phyloP scores from a whole-genome alignment of 208 protist genomes.

The Crithidia expoeki region DNA sequence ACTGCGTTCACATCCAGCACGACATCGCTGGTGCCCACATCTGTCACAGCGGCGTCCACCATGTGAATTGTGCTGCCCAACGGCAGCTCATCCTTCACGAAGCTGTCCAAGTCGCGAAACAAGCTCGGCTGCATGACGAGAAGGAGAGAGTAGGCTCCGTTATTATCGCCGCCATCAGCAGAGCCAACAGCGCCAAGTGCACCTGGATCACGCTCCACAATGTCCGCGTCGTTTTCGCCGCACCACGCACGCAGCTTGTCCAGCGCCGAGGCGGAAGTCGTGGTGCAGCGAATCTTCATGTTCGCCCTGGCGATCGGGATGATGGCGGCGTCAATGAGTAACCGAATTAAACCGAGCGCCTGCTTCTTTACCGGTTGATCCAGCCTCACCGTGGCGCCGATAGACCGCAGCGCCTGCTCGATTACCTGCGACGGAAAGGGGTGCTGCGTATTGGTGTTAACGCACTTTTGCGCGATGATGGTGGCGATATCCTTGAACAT shows the following conservation, averaged over 20 bases:
- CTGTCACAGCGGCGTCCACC: slow-evolving; percentile 77
- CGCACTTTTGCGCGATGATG: slow-evolving; percentile 96
- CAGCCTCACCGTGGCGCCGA: slow-evolving; percentile 93
- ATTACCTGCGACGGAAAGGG: slow-evolving; percentile 92
- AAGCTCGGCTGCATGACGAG: slow-evolving; percentile 73
- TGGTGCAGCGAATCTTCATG: slow-evolving; percentile 92
- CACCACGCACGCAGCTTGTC: slow-evolving; percentile 67
- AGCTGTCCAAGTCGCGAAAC: slow-evolving; percentile 73
- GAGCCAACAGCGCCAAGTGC: neutral
- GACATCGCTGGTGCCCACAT: slow-evolving; percentile 35
- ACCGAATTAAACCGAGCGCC: slow-evolving; percentile 93
- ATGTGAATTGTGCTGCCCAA: slow-evolving; percentile 69
- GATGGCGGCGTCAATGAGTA: slow-evolving; percentile 78
- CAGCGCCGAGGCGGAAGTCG: slow-evolving; percentile 45
- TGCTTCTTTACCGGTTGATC: slow-evolving; percentile 94
- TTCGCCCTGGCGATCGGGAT: slow-evolving; percentile 94
- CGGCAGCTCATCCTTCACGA: slow-evolving; percentile 73
- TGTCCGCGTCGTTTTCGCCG: slow-evolving; percentile 46
- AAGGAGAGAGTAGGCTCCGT: slow-evolving; percentile 40
- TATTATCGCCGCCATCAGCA: neutral
- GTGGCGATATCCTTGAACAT: slow-evolving; percentile 96
- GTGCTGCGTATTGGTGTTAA: slow-evolving; percentile 93
- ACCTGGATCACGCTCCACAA: slow-evolving; percentile 39
- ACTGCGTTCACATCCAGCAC: slow-evolving; percentile 26
- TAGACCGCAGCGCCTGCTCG: slow-evolving; percentile 94